Percentiles rank a stretch among this genome's conserved stretches.
These are phyloP conservation scores for Acer campestre DNA, from an alignment of 345 rosid genomes.

Conservation along the genomic window DNA sequence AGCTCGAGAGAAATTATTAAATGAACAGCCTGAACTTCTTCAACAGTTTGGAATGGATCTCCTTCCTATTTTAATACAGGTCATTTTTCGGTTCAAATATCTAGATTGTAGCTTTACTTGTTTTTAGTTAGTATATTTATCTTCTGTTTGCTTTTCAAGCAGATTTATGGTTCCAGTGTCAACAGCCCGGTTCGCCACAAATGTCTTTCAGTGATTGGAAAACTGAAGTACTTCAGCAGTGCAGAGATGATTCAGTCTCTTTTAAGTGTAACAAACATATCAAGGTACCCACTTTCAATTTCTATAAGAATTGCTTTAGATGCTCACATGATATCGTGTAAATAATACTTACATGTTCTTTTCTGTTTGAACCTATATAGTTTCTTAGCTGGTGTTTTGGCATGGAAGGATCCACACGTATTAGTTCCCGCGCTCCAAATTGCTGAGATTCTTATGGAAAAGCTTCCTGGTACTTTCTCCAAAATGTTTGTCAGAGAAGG, in stretches of 20 bases:
- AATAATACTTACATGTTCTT: conserved; percentile 17
- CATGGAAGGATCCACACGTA: conserved; percentile 99
- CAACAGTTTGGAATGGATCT: conserved; percentile 96
- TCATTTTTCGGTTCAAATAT: conserved; percentile 25
- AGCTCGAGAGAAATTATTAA: conserved; percentile 80
- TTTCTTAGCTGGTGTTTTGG: conserved; percentile 96
- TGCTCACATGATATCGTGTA: background rate
- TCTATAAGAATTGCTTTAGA: conserved; percentile 4
- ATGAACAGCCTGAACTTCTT: conserved; percentile 90
- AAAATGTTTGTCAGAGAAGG: conserved; percentile 98
- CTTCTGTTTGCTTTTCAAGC: conserved; percentile 33
- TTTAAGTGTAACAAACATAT: conserved; percentile 80
- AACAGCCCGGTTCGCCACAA: conserved; percentile 92
- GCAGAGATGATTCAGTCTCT: conserved; percentile 92
- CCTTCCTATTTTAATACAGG: conserved; percentile 97
- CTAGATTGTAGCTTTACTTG: background rate
- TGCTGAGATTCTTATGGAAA: conserved; percentile 97
- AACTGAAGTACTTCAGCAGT: conserved; percentile 90
- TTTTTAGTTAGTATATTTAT: conserved; percentile 19
- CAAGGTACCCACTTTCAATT: conserved; percentile 58
- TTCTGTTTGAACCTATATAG: conserved; percentile 41
- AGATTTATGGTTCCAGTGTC: conserved; percentile 98
- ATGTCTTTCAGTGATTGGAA: conserved; percentile 94
- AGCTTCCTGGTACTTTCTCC: conserved; percentile 94
- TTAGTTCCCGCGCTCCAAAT: conserved; percentile 96